Evolutionary conservation across 2,329 filamentous ascomycete species (phyloP), one percentile per base, ranked within the genome.

Genomic region (Gnomoniopsis sp.): DNA sequence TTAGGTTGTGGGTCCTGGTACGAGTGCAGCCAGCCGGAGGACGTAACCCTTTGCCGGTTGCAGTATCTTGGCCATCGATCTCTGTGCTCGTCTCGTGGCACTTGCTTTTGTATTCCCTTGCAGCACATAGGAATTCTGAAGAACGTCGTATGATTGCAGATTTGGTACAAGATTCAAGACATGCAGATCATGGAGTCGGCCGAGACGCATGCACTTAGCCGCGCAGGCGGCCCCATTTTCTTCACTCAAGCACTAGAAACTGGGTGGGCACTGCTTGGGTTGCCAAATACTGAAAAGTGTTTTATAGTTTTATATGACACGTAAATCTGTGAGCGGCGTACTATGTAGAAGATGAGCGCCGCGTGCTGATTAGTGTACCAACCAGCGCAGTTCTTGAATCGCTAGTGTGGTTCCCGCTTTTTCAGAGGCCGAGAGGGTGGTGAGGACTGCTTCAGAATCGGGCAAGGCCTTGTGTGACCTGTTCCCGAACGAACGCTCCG

Each of bases 1-100:
- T n/a, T 10, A 30, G 44, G 22, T 22, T 19, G 52, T 54, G 52
- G 52, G 52, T 48, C 30, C 26, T 54, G 43, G 52, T 48, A 48
- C 52, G 52, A 54, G 52, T n/a, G 19, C 52, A 36, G 52, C 10
- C 6, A 26, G 7, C 22, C 26, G n/a, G 41, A 17, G 12, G 19
- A 30, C 26, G 26, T n/a, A n/a, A n/a, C 21, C 38, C 36, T 41
- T n/a, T 41, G 36, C 12, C 36, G 36, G 6, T n/a, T 41, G 36
- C 36, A 41, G 36, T 41, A n/a, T 6, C 36, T 14, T n/a, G 12
- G 12, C 3, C 12, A 41, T 41, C 6, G 36, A 41, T 41, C 17
- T 41, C 36, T 41, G 12, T 41, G 12, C 36, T 41, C 36, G 36
- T 41, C 36, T 41, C 36, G 36, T 41, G 36, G 36, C 12, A 41